Evolutionary conservation across 805 yeast genomes (phyloP), one percentile per base, ranked within the genome.

Genomic region (Candida vaughaniae): DNA sequence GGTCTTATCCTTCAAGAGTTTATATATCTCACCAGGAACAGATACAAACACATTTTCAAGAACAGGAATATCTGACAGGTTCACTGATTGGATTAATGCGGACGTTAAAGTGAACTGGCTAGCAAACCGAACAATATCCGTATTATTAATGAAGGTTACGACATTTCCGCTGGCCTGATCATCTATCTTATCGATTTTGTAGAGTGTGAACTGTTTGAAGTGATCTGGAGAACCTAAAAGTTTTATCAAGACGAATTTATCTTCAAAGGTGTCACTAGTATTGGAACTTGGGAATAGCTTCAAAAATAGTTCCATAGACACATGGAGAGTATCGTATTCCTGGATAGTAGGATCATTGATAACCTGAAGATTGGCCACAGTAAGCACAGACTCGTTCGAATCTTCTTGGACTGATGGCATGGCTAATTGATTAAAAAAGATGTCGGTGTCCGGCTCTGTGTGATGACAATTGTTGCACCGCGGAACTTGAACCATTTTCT

Each of bases 31-130:
- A 5, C 52, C 51, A 17, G 80, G 84, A 5, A 75, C 70, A 8
- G 70, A 67, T 1, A 64, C 60, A 4, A 77, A 77, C 5, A 75
- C 64, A 5, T 66, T 60, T 3, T 73, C 45, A 9, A 80, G 62
- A 8, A 56, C 49, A 0, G 66, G 62, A 17, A 82, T 64, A 5
- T 49, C 46, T 1, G 49, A 37, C 4, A 47, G 18, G 15, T 51
- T 55, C 14, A 74, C 54, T 2, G 68, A 55, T 28, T 56, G 65
- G 6, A 75, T 47, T 4, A 64, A 45, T 19, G 73, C 66, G 3
- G 53, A 46, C 20, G 64, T 66, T 16, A 77, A 45, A 0, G 80
- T 75, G 49, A 76, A 53, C 22, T 51, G 62, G 29, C 65, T 59
- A 16, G 57, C 52, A 33, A 60, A 64, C 10, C 46, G 42, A 26